phyloP scores from a whole-genome alignment of 2,329 filamentous ascomycete species.

The Diplocarpon mali region DNA sequence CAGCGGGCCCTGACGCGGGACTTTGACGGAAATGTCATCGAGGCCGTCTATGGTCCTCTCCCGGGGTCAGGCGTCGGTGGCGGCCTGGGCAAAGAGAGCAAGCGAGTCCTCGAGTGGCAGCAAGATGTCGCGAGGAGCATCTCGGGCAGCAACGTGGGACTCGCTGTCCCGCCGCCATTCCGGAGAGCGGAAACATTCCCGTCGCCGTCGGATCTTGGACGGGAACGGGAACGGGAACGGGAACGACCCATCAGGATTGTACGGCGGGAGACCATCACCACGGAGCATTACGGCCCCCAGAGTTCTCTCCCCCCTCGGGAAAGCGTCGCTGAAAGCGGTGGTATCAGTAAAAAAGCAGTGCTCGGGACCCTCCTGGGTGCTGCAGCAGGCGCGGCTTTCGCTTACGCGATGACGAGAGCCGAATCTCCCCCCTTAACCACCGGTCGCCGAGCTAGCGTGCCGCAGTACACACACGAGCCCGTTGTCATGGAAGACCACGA shows the following conservation, averaged over 20 bases:
- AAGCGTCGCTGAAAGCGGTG: not conserved
- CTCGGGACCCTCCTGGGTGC: constrained; percentile 70
- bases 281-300: constrained; percentile 8
- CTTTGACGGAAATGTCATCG: constrained; percentile 74
- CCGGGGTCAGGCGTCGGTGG: not conserved
- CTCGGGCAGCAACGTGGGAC: not conserved
- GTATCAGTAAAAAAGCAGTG: constrained; percentile 49
- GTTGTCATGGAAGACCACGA: constrained; percentile 8
- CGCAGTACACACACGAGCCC: constrained; percentile 9
- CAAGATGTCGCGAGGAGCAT: constrained; percentile 28
- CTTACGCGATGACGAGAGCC: constrained; percentile 61
- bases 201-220: not conserved
- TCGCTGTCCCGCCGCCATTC: not conserved
- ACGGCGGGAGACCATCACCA: constrained; percentile 12
- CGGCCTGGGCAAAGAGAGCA: constrained; percentile 22
- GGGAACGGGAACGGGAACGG: not conserved
- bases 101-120: constrained; percentile 34
- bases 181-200: constrained; percentile 7
- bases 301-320: not conserved
- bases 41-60: constrained; percentile 43
- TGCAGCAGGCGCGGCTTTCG: constrained; percentile 64
- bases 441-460: not conserved
- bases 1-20: constrained; percentile 50
- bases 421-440: constrained; percentile 30
- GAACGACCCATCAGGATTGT: constrained; percentile 6